Base-by-base conservation (phyloP, 768 basidiomycete genomes). In the Termitomyces sp. region DNA sequence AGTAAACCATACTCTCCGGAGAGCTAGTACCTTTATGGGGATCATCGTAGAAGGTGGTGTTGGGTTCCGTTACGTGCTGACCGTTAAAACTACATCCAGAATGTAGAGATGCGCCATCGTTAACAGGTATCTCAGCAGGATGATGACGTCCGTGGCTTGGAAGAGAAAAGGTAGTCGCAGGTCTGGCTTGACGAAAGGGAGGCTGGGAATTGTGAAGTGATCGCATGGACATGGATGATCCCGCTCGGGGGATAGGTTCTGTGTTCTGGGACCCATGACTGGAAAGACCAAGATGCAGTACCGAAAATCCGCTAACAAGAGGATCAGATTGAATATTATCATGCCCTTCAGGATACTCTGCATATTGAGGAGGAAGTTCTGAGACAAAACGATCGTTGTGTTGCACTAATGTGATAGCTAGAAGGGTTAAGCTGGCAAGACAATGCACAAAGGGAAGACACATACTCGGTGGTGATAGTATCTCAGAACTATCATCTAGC, bases 191-290 rank as follows among this genome's bases (percentile, higher is more conserved):
- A 48, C 63, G 68, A 49, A 63, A 64, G 14, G 60, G 54, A 59
- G 63, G 67, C 50, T 56, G 60, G 23, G 64, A 37, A 41, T 67
- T 63, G 55, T 70, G 66, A 30, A 61, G 50, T 6, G 73, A 67
- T 50, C 73, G 76, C 62, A 73, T 68, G 15, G 84, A 82, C 77
- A 84, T 78, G 33, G 85, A 81, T 19, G 84, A 85, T 17, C 78
- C 78, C 5, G 78, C 75, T 30, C 84, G 78, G 55, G 77, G 75
- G 14, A 84, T 68, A 45, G 80, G 78, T 59, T 86, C 84, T 37
- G 49, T 57, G 56, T 33, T 23, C 65, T 38, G 66, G 63, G 56
- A 26, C 54, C 49, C 38, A 48, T 41, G 44, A 9, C 19, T 37
- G 7, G 40, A 14, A 21, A 83, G 82, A 52, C 68, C 69, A 56